These are phyloP conservation scores for Ophiocordyceps polyrhachis-furcata DNA, from an alignment of 2,329 filamentous ascomycete species.

Conservation along the genomic window DNA sequence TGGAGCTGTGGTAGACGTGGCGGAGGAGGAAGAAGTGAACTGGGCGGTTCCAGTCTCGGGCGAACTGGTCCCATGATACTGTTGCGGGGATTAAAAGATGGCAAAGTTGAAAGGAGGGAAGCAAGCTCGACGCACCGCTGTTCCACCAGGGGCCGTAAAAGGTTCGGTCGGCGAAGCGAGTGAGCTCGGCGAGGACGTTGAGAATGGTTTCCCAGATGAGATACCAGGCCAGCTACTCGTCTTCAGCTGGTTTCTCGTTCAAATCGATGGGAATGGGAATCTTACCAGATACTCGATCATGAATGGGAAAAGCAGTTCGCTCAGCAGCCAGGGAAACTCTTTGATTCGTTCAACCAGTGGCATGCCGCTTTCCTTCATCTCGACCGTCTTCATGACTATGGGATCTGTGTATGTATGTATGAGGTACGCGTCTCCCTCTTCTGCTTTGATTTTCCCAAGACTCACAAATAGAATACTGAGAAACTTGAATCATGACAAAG, in stretches of 20 bases:
- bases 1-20: slow-evolving; percentile 63
- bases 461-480: slow-evolving; percentile 51
- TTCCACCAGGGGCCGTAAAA: slow-evolving; percentile 54
- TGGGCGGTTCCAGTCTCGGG: slow-evolving; percentile 60
- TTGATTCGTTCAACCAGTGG: slow-evolving; percentile 39
- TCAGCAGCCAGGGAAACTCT: slow-evolving; percentile 57
- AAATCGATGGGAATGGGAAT: not conserved
- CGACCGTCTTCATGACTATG: slow-evolving; percentile 46
- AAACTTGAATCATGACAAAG: slow-evolving; percentile 62
- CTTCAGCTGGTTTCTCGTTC: not conserved
- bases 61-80: slow-evolving; percentile 58
- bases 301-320: slow-evolving; percentile 59
- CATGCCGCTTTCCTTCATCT: slow-evolving; percentile 48
- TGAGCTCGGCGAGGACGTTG: slow-evolving; percentile 61
- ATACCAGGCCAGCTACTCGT: slow-evolving; percentile 49
- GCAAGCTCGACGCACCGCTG: slow-evolving; percentile 15
- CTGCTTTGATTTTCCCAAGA: too few species aligned
- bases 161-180: slow-evolving; percentile 56
- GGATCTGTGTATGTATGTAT: too few species aligned
- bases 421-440: too few species aligned
- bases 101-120: not conserved
- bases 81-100: not conserved
- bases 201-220: slow-evolving; percentile 63
- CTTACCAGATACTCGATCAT: slow-evolving; percentile 53
- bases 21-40: slow-evolving; percentile 62